A percentile compares a stretch with the other conserved stretches of the same genome.
phyloP scores from a whole-genome alignment of 129 eudicot species.

The Oenanthe sinensis region DNA sequence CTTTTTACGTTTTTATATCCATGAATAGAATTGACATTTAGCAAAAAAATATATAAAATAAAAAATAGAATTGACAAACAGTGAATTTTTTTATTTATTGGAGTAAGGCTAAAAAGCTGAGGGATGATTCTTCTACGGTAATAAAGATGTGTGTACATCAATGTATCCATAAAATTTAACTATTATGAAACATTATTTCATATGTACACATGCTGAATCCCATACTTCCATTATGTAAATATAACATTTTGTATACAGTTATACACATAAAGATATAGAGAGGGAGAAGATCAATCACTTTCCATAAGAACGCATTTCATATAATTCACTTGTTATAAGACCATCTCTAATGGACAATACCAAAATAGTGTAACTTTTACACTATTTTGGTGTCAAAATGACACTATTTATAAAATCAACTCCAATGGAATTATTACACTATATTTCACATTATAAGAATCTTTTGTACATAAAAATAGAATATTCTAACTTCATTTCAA shows the following conservation, averaged over 20 bases:
- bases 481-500: too few relatives aligned
- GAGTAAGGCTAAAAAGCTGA: neutral
- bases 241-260: neutral
- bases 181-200: too few relatives aligned
- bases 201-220: neutral
- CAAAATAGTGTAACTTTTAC: too few relatives aligned
- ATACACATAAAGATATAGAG: neutral
- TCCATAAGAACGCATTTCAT: neutral
- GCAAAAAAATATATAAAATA: too few relatives aligned
- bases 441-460: too few relatives aligned
- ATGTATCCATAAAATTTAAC: neutral
- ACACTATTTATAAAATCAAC: too few relatives aligned
- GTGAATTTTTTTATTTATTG: neutral
- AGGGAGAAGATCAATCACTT: neutral
- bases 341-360: too few relatives aligned
- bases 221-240: neutral
- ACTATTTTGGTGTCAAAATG: too few relatives aligned
- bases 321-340: neutral
- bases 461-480: too few relatives aligned
- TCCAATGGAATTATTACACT: too few relatives aligned
- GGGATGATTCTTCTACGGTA: neutral
- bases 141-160: neutral
- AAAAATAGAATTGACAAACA: neutral
- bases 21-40: too few relatives aligned
- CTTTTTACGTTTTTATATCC: neutral